Base-by-base conservation (phyloP, 164 flowering plant genomes). In the Warburgia ugandensis region DNA sequence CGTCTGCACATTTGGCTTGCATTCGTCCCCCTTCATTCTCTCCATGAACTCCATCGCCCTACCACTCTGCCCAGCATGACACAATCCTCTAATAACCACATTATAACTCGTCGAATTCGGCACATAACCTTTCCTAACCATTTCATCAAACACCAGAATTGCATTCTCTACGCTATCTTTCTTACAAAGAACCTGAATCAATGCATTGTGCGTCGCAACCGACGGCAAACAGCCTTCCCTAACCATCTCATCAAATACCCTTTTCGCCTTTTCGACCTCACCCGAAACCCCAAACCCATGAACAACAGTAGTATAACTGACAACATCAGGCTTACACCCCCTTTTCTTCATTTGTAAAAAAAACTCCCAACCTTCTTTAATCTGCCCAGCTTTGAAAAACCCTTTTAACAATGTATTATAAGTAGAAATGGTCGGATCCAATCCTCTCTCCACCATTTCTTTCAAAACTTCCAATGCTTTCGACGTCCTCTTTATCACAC, bases 181-280 rank as follows among this genome's bases (percentile, higher is more conserved):
- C 81, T 81, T 88, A 62, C 98, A 92, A 61, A 88, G 58, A 56
- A 85, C 82, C 60, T 83, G 94, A 67, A 92, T 88, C 58, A 85
- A 38, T 26, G 94, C 95, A 73, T 80, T 92, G 55, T 88, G 85
- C 11, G 98, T 87, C 0, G 74, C 86, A 30, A 85, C 82, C 0
- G 89, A 74, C 21, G 98, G 96, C 45, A 85, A 76, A 48, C 88
- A 76, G 1, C 96, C 98, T 7, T 57, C 69, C 28, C 56, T 67
- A 17, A 71, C 45, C 98, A 88, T 88, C 57, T 64, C 78, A 53
- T 72, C 62, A 46, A 88, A 85, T 19, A 87, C 80, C 56, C 50
- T 77, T 19, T 61, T 55, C 7, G 98, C 89, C 65, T 68, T 81
- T 36, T 66, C 69, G 38, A 85, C 63, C 63, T 87, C 83, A 5